Percentiles rank a stretch among this genome's conserved stretches.
Evolutionary conservation across 2,329 filamentous ascomycete genomes (phyloP).

Genomic region (Lachnum nothofagi): DNA sequence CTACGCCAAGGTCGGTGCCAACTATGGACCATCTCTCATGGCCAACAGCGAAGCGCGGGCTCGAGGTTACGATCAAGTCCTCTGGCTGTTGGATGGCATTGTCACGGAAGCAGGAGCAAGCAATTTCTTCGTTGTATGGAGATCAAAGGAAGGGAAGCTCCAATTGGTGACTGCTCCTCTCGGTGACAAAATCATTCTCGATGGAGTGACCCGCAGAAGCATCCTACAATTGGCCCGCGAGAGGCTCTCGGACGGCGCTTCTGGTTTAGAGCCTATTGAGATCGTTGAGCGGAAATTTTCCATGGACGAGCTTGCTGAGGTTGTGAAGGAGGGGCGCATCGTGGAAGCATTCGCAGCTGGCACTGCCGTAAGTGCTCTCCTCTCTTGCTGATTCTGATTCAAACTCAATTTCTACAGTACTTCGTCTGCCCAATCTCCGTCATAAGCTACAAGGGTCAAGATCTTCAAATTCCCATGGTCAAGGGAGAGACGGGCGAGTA

Average conservation of each 20-base stretch:
- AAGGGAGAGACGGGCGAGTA: conserved; percentile 49
- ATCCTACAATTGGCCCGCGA: conserved; percentile 67
- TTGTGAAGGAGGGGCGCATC: conserved; percentile 67
- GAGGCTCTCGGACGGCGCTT: conserved; percentile 45
- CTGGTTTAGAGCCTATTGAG: conserved; percentile 49
- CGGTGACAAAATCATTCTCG: conserved; percentile 76
- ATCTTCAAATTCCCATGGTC: conserved; percentile 58
- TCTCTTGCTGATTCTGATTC: background rate
- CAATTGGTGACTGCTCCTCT: conserved; percentile 81
- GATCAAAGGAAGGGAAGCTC: conserved; percentile 54
- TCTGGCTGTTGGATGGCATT: conserved; percentile 82
- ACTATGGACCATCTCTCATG: conserved; percentile 80
- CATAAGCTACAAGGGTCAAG: conserved; percentile 61
- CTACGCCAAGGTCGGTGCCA: conserved; percentile 86
- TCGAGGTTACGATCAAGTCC: conserved; percentile 77
- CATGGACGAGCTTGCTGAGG: conserved; percentile 71
- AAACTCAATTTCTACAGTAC: conserved; percentile 43
- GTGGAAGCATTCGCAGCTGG: conserved; percentile 83
- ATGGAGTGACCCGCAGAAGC: conserved; percentile 80
- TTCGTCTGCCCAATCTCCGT: conserved; percentile 65
- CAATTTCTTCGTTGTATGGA: conserved; percentile 88
- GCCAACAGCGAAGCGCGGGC: conserved; percentile 70
- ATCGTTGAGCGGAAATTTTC: conserved; percentile 79
- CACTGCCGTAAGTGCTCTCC: conserved; percentile 62
- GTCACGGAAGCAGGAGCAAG: conserved; percentile 89